phyloP scores from a whole-genome alignment of 352 stramenopile species.

The Phytophthora pistaciae region DNA sequence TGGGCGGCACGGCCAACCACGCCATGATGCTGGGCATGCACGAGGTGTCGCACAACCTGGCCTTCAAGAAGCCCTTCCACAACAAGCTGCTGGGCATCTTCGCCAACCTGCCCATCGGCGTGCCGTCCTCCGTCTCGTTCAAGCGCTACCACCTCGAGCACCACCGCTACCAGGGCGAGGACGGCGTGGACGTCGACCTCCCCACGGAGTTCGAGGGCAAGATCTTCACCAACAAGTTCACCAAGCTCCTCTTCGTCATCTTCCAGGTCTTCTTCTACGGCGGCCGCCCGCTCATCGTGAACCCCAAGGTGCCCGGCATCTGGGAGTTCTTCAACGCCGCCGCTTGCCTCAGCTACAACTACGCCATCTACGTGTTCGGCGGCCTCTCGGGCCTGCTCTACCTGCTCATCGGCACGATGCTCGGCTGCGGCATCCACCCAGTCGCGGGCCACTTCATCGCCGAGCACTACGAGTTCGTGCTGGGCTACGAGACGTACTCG shows the following conservation, averaged over 20 bases:
- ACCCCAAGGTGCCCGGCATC: slow-evolving; percentile 86
- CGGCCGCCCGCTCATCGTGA: slow-evolving; percentile 93
- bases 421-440: slow-evolving; percentile 95
- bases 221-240: slow-evolving; percentile 88
- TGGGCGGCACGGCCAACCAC: slow-evolving; percentile 95
- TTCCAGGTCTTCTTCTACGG: slow-evolving; percentile 96
- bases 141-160: slow-evolving; percentile 98
- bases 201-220: slow-evolving; percentile 92
- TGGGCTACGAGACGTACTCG: slow-evolving; percentile 97
- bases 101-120: slow-evolving; percentile 93
- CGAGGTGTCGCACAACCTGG: slow-evolving; percentile 97
- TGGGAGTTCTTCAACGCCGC: slow-evolving; percentile 93
- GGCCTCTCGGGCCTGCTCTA: slow-evolving; percentile 92
- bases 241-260: slow-evolving; percentile 94
- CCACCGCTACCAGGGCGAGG: slow-evolving; percentile 96
- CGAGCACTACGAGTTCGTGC: slow-evolving; percentile 97
- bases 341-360: slow-evolving; percentile 88
- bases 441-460: slow-evolving; percentile 98
- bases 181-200: slow-evolving; percentile 96
- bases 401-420: slow-evolving; percentile 91
- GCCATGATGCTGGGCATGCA: slow-evolving; percentile 96
- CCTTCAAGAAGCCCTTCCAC: slow-evolving; percentile 90
- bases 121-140: slow-evolving; percentile 95
- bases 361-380: slow-evolving; percentile 79
- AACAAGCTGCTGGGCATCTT: slow-evolving; percentile 95